Evolutionary conservation across 305 asterid species (phyloP), one percentile per base, ranked within the genome.

Genomic region (Fraxinus baroniana): DNA sequence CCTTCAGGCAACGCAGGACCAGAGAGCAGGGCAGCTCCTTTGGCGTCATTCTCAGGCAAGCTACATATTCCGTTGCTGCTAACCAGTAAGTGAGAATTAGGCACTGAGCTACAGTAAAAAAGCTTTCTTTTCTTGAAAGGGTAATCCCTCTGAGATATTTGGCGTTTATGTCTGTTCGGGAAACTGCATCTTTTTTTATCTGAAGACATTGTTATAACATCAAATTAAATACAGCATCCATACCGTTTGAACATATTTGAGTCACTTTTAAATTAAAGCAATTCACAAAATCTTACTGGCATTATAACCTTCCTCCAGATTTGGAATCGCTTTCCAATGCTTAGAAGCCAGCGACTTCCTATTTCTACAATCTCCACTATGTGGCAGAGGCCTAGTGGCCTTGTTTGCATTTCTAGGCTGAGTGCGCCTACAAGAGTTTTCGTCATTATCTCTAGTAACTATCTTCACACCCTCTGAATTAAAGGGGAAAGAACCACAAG

Each of bases 51-150:
- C 80, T 86, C 89, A 22, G 87, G 89, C 60, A 77, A 84, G 75
- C 81, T 79, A 86, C 87, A 82, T 18, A 84, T 83, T 41, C 89
- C 91, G 77, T 88, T 91, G 75, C 86, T 86, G 64, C 90, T 84
- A 77, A 82, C 75, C 79, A 86, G 90, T 81, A 86, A 92, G 33
- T 90, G 93, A 0, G 91, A 89, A 86, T 87, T 89, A 76, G 94
- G 87, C 41, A 77, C 73, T 0, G 91, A 87, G 85, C 89, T 84
- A 81, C 84, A 89, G 55, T 87, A 94, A 77, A 90, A 93, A 64
- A 91, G 84, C 90, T 89, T 94, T 91, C 98, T 90, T 86, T 96
- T 96, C 86, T 96, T 96, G 89, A 96, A 90, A 82, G 99, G 99
- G 79, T 87, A 93, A 82, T 94, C 98, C 86, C 93, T 90, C 83